A percentile compares a stretch with the other conserved stretches of the same genome.
These are phyloP conservation scores for Apiotrichum montevideense DNA, from an alignment of 1,284 basidiomycete species.

Conservation along the genomic window DNA sequence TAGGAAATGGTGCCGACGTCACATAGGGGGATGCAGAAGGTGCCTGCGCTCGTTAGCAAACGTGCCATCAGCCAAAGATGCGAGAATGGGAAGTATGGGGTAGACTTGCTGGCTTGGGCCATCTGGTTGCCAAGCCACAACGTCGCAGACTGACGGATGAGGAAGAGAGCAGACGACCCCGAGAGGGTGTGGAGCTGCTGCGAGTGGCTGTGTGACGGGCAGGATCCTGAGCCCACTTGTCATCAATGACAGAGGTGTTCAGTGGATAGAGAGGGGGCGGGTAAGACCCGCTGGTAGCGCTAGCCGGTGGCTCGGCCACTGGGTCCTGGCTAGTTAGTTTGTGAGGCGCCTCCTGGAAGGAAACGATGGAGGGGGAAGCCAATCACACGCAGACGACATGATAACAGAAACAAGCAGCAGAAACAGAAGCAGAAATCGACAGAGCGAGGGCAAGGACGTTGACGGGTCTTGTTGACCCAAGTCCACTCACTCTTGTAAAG, in stretches of 20 bases:
- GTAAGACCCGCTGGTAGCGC: slow-evolving; percentile 14
- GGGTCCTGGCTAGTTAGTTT: too few species aligned
- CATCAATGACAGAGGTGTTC: slow-evolving; percentile 4
- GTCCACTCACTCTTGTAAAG: slow-evolving; percentile 16
- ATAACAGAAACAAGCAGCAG: too few species aligned
- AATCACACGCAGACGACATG: too few species aligned
- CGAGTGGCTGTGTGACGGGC: slow-evolving; percentile 8
- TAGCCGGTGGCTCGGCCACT: not conserved
- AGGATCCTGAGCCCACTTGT: slow-evolving; percentile 4
- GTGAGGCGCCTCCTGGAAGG: too few species aligned
- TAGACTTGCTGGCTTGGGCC: too few species aligned
- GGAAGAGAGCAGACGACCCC: slow-evolving; percentile 28
- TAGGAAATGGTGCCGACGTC: slow-evolving; percentile 26
- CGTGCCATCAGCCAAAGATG: too few species aligned
- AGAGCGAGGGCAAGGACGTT: too few species aligned
- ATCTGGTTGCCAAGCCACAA: not conserved
- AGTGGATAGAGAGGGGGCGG: slow-evolving; percentile 22
- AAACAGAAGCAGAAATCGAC: too few species aligned
- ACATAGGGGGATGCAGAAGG: slow-evolving; percentile 38
- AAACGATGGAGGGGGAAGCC: too few species aligned
- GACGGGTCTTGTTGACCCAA: too few species aligned
- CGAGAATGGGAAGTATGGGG: too few species aligned
- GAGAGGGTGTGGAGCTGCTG: slow-evolving; percentile 13
- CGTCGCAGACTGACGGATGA: slow-evolving; percentile 25
- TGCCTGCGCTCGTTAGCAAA: slow-evolving; percentile 20